Evolutionary conservation across 148 eudicot genomes (phyloP), one percentile per base, ranked within the genome.

Genomic region (Chenopodium quinoa): DNA sequence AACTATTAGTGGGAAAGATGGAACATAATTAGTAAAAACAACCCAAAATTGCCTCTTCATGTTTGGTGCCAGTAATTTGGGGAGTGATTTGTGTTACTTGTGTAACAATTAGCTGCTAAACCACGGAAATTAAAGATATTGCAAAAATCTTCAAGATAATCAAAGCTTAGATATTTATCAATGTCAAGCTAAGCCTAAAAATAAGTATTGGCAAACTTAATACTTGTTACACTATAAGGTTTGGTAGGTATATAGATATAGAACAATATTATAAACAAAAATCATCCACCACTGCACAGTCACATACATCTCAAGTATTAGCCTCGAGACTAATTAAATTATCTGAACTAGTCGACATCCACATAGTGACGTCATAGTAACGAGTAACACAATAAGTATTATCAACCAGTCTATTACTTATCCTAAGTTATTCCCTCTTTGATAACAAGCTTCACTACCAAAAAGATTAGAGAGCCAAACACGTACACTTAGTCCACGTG

Each of bases 51-150:
- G 40, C 31, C 40, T 65, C 44, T 64, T 50, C 79, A 47, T 66
- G 83, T 66, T 75, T 75, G 31, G 27, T 27, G 78, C 79, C 64
- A 65, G 62, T 48, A 65, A 4, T 60, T 66, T 13, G 2, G 78
- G 75, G 75, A 70, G 75, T 48, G 50, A 70, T 69, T 68, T 79
- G 40, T 32, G 62, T 50, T 69, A 78, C 76, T 74, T 74, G 76
- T 54, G 44, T 65, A 47, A 77, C 69, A 60, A 76, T 22, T 29
- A 76, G 60, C 63, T 20, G n/a, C 34, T 34, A 19, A 76, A 75
- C 19, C 32, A 4, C 37, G 27, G 23, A 72, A 72, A 40, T 40
- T 40, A 40, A 40, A 72, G 62, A 56, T 46, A 23, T 72, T 10
- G 70, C 16, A 25, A 8, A 44, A 37, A n/a, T 9, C 47, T 44